phyloP scores from a whole-genome alignment of 2,329 filamentous ascomycete species.

The Beauveria scarabaeidicola region DNA sequence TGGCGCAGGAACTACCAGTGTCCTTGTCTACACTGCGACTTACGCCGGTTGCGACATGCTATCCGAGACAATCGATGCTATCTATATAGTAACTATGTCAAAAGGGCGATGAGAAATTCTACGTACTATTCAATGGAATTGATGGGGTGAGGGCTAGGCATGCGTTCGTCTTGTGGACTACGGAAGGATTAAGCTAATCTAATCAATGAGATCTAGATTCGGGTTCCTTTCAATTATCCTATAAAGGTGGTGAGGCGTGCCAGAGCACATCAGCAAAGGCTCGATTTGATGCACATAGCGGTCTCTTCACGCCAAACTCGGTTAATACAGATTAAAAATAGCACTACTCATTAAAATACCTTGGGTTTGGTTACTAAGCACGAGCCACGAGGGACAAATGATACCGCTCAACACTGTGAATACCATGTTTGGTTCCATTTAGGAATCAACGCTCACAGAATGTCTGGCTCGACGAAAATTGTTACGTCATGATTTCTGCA shows the following conservation, averaged over 20 bases:
- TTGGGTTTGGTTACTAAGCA: not conserved
- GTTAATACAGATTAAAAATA: constrained; percentile 65
- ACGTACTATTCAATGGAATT: not conserved
- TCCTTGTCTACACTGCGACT: too few relatives aligned
- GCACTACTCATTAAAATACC: too few relatives aligned
- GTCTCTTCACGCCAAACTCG: constrained; percentile 74
- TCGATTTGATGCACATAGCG: constrained; percentile 51
- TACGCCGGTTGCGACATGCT: too few relatives aligned
- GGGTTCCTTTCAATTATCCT: constrained; percentile 57
- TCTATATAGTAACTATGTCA: too few relatives aligned
- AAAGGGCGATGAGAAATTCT: too few relatives aligned
- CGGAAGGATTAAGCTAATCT: constrained; percentile 23
- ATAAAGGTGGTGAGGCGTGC: constrained; percentile 55
- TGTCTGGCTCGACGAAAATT: too few relatives aligned
- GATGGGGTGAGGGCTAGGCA: not conserved
- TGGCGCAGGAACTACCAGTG: too few relatives aligned
- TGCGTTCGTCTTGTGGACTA: constrained; percentile 10
- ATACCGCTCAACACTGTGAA: too few relatives aligned
- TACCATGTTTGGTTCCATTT: too few relatives aligned
- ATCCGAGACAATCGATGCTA: too few relatives aligned
- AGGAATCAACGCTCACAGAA: too few relatives aligned
- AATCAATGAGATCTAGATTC: constrained; percentile 45
- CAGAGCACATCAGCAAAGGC: constrained; percentile 56
- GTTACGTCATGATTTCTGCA: not conserved
- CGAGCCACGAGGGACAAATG: not conserved